Percentiles rank a stretch among this genome's conserved stretches.
phyloP scores from a whole-genome alignment of 441 rosid genomes.

The Adansonia madagascariensis region DNA sequence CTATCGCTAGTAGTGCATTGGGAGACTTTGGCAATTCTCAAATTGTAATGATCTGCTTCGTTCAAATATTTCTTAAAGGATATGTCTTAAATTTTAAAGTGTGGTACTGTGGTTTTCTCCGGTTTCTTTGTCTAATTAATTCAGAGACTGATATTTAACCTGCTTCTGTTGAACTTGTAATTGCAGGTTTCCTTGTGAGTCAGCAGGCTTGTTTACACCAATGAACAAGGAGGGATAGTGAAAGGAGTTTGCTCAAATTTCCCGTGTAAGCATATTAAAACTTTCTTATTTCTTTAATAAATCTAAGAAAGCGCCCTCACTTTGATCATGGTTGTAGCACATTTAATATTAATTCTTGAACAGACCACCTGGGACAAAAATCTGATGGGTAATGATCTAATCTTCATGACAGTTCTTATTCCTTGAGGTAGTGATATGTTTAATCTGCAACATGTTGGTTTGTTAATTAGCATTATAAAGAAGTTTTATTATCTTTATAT shows the following conservation, averaged over 20 bases:
- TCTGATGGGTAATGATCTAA: not conserved
- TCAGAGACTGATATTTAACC: too few relatives aligned
- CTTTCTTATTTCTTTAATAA: not conserved
- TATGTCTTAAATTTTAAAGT: not conserved
- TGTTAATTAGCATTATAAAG: not conserved
- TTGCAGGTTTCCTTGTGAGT: slow-evolving; percentile 86
- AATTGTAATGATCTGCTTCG: slow-evolving; percentile 51
- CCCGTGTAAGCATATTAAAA: slow-evolving; percentile 59
- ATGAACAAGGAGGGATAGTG: slow-evolving; percentile 81
- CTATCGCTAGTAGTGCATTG: slow-evolving; percentile 91
- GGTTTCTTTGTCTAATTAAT: not conserved
- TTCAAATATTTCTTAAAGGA: not conserved
- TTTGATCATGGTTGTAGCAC: slow-evolving; percentile 3
- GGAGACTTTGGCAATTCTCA: slow-evolving; percentile 91
- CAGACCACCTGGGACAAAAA: not conserved
- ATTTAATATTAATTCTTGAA: not conserved
- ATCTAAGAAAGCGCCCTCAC: not conserved
- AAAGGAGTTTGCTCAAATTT: slow-evolving; percentile 98
- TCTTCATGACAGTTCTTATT: not conserved
- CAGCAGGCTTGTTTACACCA: slow-evolving; percentile 83
- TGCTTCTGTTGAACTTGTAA: slow-evolving; percentile 17
- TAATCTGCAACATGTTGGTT: slow-evolving; percentile 1
- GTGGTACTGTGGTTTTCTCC: slow-evolving; percentile 19
- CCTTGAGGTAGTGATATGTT: not conserved
- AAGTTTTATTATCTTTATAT: not conserved